Conservation (phyloP, 2,329 filamentous ascomycete genomes). For the Tolypocladium ovalisporum region DNA sequence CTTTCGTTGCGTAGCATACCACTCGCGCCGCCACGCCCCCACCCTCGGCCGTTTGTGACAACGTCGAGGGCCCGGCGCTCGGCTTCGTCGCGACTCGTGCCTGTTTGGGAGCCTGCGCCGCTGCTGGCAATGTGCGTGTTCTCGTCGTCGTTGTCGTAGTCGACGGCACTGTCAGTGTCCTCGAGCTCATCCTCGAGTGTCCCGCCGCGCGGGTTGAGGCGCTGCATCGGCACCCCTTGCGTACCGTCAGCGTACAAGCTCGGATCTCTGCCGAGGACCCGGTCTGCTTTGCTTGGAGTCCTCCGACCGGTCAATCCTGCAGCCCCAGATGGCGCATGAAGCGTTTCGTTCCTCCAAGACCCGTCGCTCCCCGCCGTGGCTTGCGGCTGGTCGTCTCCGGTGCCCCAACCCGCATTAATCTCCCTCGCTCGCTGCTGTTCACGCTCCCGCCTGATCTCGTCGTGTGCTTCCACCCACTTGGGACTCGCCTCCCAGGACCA, state of each 20-base stretch:
- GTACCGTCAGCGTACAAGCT: conserved; percentile 41
- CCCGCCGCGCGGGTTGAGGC: conserved; percentile 34
- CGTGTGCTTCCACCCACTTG: conserved; percentile 63
- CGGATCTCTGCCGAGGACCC: conserved; percentile 45
- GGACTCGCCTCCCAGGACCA: conserved; percentile 87
- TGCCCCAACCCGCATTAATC: conserved; percentile 56
- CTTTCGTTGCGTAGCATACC: conserved; percentile 29
- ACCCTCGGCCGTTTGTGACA: conserved; percentile 25
- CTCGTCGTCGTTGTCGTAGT: conserved; percentile 19
- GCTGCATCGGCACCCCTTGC: conserved; percentile 32
- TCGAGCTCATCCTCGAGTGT: conserved; percentile 31
- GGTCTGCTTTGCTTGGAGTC: conserved; percentile 44
- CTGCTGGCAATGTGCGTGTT: conserved; percentile 11
- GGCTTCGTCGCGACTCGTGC: conserved; percentile 21
- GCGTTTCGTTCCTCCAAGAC: background rate
- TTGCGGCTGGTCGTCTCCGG: conserved; percentile 12
- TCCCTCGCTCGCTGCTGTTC: conserved; percentile 53
- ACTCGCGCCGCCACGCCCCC: conserved; percentile 29
- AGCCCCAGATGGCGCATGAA: background rate
- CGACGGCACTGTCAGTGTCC: conserved; percentile 25
- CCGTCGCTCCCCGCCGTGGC: background rate
- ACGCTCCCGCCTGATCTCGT: conserved; percentile 47
- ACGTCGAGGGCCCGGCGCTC: conserved; percentile 35
- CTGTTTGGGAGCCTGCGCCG: background rate
- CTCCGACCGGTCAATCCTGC: conserved; percentile 18